These are phyloP conservation scores for Elongisporangium undulatum DNA, from an alignment of 352 stramenopile genomes.

Conservation along the genomic window DNA sequence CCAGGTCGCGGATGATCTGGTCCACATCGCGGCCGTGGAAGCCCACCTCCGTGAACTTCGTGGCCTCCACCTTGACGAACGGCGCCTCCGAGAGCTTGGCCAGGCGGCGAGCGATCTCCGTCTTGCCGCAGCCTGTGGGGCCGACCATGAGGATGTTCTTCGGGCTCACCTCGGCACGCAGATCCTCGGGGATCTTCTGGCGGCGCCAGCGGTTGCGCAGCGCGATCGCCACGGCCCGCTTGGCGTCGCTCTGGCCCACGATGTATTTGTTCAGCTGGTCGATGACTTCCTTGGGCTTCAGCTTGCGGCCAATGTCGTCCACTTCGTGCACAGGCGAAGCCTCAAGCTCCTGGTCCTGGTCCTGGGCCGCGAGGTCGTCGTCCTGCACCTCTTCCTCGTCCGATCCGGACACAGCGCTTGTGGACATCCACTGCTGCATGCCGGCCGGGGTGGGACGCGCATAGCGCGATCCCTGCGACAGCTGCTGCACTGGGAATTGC, in stretches of 20 bases:
- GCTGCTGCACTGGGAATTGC: background rate
- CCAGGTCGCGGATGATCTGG: constrained; percentile 98
- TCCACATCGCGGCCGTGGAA: constrained; percentile 99
- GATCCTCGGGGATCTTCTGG: constrained; percentile 92
- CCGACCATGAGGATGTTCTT: constrained; percentile 99
- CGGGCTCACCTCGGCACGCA: constrained; percentile 92
- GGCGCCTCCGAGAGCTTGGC: constrained; percentile 96
- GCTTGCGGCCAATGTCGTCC: constrained; percentile 72
- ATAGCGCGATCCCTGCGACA: background rate
- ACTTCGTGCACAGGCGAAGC: constrained; percentile 11
- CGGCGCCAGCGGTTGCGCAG: constrained; percentile 98
- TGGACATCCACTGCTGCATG: constrained; percentile 4
- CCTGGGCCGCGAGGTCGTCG: constrained; percentile 11
- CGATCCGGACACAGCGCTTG: constrained; percentile 19
- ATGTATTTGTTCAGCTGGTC: constrained; percentile 97
- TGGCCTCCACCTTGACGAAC: constrained; percentile 98
- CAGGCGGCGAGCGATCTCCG: constrained; percentile 96
- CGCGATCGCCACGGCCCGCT: constrained; percentile 97
- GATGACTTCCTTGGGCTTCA: constrained; percentile 93
- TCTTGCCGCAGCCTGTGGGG: constrained; percentile 98
- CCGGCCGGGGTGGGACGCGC: background rate
- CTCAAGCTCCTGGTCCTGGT: constrained; percentile 16
- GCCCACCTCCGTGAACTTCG: constrained; percentile 99
- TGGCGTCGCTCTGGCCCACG: constrained; percentile 96
- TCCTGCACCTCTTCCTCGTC: constrained; percentile 12